A percentile compares a stretch with the other conserved stretches of the same genome.
Evolutionary conservation across 2,329 filamentous ascomycete species (phyloP).

Genomic region (Plectosphaerella plurivora): DNA sequence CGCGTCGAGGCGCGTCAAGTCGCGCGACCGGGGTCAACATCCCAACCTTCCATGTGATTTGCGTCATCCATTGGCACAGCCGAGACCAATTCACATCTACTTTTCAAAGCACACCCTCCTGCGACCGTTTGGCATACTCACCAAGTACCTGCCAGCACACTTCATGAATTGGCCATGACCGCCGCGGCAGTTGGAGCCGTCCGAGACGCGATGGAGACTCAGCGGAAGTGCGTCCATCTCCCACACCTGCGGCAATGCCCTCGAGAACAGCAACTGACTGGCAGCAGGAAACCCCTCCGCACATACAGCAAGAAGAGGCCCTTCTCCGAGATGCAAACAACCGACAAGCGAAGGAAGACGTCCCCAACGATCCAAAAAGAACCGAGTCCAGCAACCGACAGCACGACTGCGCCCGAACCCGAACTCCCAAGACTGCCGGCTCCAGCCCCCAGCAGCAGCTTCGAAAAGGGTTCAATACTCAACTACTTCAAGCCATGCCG

Average conservation of each 20-base stretch:
- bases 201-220: neutral
- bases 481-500: conserved; percentile 32
- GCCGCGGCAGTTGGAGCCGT: too few relatives aligned
- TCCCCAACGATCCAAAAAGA: conserved; percentile 12
- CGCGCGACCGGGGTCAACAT: neutral
- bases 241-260: too few relatives aligned
- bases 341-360: conserved; percentile 13
- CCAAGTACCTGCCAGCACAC: too few relatives aligned
- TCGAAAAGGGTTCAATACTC: conserved; percentile 30
- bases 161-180: too few relatives aligned
- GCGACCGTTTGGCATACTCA: too few relatives aligned
- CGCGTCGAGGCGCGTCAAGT: conserved; percentile 1
- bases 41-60: neutral
- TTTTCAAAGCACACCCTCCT: too few relatives aligned
- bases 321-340: neutral
- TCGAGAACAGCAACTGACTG: neutral
- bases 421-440: neutral
- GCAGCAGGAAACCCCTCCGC: neutral
- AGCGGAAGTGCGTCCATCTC: too few relatives aligned
- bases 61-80: too few relatives aligned
- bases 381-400: too few relatives aligned
- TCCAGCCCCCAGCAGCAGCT: conserved; percentile 5
- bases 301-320: conserved; percentile 2
- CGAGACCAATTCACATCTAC: too few relatives aligned
- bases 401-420: neutral